These are phyloP conservation scores for Cryptococcus neoformans DNA, from an alignment of 1,284 basidiomycete genomes.

Conservation along the genomic window DNA sequence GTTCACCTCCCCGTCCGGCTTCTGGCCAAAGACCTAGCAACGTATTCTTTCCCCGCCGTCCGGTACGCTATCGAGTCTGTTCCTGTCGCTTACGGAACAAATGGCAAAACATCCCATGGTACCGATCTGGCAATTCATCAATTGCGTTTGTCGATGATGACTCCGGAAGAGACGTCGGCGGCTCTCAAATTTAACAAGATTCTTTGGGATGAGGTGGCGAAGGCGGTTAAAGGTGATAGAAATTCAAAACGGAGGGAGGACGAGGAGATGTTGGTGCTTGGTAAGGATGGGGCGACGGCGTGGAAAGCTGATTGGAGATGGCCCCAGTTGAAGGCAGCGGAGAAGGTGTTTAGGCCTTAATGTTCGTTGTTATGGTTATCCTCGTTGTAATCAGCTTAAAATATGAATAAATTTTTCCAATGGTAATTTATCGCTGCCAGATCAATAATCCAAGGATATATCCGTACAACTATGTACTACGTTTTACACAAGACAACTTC, in stretches of 20 bases:
- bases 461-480: too few species aligned
- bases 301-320: conserved; percentile 59
- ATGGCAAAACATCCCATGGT: conserved; percentile 65
- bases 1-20: conserved; percentile 66
- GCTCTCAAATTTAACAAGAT: conserved; percentile 57
- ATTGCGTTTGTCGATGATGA: conserved; percentile 50
- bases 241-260: conserved; percentile 16
- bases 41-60: conserved; percentile 59
- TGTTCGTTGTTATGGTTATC: not conserved
- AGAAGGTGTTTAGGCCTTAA: conserved; percentile 19
- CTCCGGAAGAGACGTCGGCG: conserved; percentile 50
- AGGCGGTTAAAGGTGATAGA: conserved; percentile 24
- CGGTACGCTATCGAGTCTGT: conserved; percentile 62
- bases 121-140: conserved; percentile 59
- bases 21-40: conserved; percentile 59
- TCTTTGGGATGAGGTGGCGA: conserved; percentile 51
- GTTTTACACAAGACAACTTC: too few species aligned
- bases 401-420: too few species aligned
- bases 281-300: conserved; percentile 54
- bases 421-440: too few species aligned
- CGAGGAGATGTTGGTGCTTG: conserved; percentile 55
- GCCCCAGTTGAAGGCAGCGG: conserved; percentile 30
- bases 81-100: conserved; percentile 19
- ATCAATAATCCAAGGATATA: too few species aligned
- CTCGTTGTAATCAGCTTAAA: not conserved